These are phyloP conservation scores for Reticulascus tulasneorum DNA, from an alignment of 2,329 filamentous ascomycete species.

Conservation along the genomic window DNA sequence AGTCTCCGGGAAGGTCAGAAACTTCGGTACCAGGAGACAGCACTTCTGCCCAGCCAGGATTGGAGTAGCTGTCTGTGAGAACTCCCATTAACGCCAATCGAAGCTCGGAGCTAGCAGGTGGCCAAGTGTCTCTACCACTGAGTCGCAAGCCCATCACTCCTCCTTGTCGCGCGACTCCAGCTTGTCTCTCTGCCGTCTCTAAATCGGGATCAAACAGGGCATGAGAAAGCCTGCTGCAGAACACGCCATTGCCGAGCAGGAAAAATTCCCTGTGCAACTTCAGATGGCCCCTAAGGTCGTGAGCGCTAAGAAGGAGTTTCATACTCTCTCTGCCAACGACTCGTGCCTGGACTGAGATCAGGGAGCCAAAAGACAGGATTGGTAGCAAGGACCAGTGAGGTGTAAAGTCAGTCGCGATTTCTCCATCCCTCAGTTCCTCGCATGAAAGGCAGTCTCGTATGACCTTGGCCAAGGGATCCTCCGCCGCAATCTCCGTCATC, in stretches of 20 bases:
- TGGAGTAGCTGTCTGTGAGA: constrained; percentile 67
- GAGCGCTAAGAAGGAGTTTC: constrained; percentile 67
- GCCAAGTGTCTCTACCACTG: constrained; percentile 80
- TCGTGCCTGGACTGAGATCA: constrained; percentile 69
- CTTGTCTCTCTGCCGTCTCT: constrained; percentile 69
- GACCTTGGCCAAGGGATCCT: constrained; percentile 16
- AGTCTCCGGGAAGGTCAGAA: constrained; percentile 57
- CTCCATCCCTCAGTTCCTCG: constrained; percentile 6
- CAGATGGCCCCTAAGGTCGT: constrained; percentile 69
- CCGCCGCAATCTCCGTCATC: constrained; percentile 15
- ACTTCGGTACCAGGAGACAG: constrained; percentile 21
- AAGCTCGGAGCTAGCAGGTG: constrained; percentile 90
- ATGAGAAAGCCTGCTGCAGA: constrained; percentile 73
- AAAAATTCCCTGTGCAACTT: constrained; percentile 75
- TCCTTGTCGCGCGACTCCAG: constrained; percentile 65
- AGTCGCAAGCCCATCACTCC: constrained; percentile 78
- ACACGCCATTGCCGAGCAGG: constrained; percentile 78
- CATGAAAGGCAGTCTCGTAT: constrained; percentile 28
- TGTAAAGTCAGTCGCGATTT: constrained; percentile 27
- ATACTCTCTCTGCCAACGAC: constrained; percentile 76
- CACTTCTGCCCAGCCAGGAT: constrained; percentile 12
- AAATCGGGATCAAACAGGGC: constrained; percentile 83
- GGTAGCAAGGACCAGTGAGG: constrained; percentile 60
- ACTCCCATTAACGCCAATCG: constrained; percentile 84
- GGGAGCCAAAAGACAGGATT: constrained; percentile 69